These are phyloP conservation scores for Cydonia oblonga DNA, from an alignment of 331 rosid genomes.

Conservation along the genomic window DNA sequence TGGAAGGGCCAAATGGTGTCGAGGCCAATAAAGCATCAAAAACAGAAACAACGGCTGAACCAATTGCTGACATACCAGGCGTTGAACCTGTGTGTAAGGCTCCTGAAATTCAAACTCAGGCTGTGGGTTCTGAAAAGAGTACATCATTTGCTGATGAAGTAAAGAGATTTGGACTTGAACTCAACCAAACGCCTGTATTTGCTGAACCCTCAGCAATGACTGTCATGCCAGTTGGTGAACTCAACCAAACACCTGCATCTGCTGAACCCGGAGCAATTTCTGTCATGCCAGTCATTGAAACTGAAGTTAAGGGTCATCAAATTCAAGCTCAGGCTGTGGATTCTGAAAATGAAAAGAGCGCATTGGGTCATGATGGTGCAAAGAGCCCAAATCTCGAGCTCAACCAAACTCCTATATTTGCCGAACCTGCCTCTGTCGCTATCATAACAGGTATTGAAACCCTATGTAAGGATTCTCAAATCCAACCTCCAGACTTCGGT, in stretches of 20 bases:
- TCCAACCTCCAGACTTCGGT: constrained; percentile 10
- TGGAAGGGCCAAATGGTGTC: constrained; percentile 21
- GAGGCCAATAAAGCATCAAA: constrained; percentile 12
- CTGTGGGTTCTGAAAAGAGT: constrained; percentile 16
- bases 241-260: too few relatives aligned
- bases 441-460: constrained; percentile 15
- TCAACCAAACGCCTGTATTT: too few relatives aligned
- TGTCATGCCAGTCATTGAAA: too few relatives aligned
- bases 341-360: constrained; percentile 12
- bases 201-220: too few relatives aligned
- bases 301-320: too few relatives aligned
- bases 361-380: constrained; percentile 14
- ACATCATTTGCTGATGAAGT: constrained; percentile 2
- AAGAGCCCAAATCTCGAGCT: constrained; percentile 21
- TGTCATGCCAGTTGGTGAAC: too few relatives aligned
- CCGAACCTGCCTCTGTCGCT: constrained; percentile 15
- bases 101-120: constrained; percentile 12
- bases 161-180: too few relatives aligned
- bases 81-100: constrained; percentile 7
- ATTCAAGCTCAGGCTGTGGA: not conserved
- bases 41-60: constrained; percentile 16
- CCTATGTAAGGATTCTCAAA: constrained; percentile 8
- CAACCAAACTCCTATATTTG: constrained; percentile 18
- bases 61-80: constrained; percentile 11
- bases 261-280: too few relatives aligned